Evolutionary conservation across 371 early-diverging fungal genomes (phyloP).

Genomic region (Edhazardia aedis): DNA sequence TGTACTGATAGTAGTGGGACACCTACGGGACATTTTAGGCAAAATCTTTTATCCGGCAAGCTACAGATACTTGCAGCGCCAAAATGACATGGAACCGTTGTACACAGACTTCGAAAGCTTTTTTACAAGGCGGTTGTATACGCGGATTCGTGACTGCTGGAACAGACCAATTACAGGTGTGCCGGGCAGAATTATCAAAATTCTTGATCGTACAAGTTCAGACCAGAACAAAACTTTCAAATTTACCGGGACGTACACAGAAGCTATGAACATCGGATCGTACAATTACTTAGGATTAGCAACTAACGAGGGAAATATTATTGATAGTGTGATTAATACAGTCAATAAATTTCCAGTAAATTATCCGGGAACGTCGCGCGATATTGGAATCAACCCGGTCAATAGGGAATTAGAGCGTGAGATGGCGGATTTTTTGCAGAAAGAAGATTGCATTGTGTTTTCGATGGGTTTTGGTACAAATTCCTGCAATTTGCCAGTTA

Average conservation of each 20-base stretch:
- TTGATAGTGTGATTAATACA: slow-evolving; percentile 61
- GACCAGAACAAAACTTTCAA: slow-evolving; percentile 63
- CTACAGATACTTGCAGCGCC: slow-evolving; percentile 19
- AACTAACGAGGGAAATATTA: slow-evolving; percentile 62
- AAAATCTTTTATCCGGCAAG: slow-evolving; percentile 24
- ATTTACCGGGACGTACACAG: slow-evolving; percentile 57
- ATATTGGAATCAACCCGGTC: slow-evolving; percentile 50
- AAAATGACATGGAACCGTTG: slow-evolving; percentile 60
- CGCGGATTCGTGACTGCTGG: slow-evolving; percentile 79
- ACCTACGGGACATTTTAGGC: slow-evolving; percentile 36
- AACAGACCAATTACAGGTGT: slow-evolving; percentile 80
- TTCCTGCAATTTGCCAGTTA: slow-evolving; percentile 72
- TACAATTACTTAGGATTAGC: slow-evolving; percentile 98
- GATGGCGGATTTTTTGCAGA: slow-evolving; percentile 76
- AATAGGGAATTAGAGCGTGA: slow-evolving; percentile 61
- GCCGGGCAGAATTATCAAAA: slow-evolving; percentile 64
- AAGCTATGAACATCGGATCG: slow-evolving; percentile 76
- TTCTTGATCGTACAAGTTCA: slow-evolving; percentile 58
- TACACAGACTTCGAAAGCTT: slow-evolving; percentile 79
- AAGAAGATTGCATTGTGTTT: slow-evolving; percentile 71
- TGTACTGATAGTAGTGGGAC: slow-evolving; percentile 36
- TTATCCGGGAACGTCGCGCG: slow-evolving; percentile 49
- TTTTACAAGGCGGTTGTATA: slow-evolving; percentile 73
- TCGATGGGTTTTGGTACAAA: slow-evolving; percentile 98
- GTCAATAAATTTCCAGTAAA: slow-evolving; percentile 43